Conservation (phyloP, 345 rosid species). For the Diplotaxis tenuifolia region DNA sequence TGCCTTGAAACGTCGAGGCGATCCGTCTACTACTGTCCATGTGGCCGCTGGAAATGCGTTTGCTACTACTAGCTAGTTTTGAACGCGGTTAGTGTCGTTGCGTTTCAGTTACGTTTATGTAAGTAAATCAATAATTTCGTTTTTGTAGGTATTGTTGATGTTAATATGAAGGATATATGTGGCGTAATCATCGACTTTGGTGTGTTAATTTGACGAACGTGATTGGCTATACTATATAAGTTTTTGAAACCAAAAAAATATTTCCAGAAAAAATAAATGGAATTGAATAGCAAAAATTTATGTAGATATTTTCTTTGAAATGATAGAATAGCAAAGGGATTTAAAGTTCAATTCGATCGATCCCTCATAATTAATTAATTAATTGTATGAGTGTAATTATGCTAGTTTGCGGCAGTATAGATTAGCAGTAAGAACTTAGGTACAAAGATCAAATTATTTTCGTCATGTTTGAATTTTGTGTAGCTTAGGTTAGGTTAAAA, state of each 20-base stretch:
- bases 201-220: constrained; percentile 13
- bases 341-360: not conserved
- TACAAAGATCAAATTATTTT: not conserved
- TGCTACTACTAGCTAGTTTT: constrained; percentile 36
- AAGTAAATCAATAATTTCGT: constrained; percentile 15
- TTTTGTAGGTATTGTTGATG: constrained; percentile 7
- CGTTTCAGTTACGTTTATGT: constrained; percentile 26
- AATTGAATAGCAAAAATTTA: not conserved
- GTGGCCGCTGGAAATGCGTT: constrained; percentile 45
- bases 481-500: not conserved
- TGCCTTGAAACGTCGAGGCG: constrained; percentile 32
- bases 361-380: not conserved
- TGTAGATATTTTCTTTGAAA: not conserved
- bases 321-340: not conserved
- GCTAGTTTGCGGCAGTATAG: not conserved
- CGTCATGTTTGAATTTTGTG: constrained; percentile 25
- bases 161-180: constrained; percentile 14
- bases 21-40: constrained; percentile 31
- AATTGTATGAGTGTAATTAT: not conserved
- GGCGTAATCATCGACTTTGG: constrained; percentile 17
- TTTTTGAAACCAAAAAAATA: not conserved
- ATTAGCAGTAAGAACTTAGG: not conserved
- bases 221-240: not conserved
- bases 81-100: constrained; percentile 26
- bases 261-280: not conserved